phyloP scores from a whole-genome alignment of 306 rosid species.

The Astragalus membranaceus region DNA sequence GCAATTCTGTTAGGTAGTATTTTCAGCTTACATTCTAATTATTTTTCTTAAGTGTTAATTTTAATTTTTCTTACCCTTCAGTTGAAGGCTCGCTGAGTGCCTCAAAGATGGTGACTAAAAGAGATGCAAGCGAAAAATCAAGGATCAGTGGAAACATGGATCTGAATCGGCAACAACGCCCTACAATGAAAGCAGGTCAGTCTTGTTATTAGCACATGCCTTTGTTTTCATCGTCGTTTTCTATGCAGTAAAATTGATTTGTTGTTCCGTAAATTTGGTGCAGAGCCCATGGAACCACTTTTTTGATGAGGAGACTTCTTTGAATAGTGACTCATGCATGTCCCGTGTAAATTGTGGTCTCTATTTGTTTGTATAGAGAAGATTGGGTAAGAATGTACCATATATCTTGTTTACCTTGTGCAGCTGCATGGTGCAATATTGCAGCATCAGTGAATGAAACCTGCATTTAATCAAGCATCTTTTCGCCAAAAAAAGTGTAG shows the following conservation, averaged over 20 bases:
- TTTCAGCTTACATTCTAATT: neutral
- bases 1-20: neutral
- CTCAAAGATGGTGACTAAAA: constrained; percentile 38
- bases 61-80: constrained; percentile 11
- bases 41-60: neutral
- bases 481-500: neutral
- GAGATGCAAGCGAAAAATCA: constrained; percentile 31
- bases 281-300: constrained; percentile 37
- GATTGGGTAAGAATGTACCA: constrained; percentile 9
- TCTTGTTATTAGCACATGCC: neutral
- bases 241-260: constrained; percentile 13
- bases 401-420: neutral
- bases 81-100: constrained; percentile 89
- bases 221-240: neutral
- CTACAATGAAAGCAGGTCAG: constrained; percentile 46
- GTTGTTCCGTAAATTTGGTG: constrained; percentile 11
- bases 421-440: neutral
- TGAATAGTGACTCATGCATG: neutral
- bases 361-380: neutral
- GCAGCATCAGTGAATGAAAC: neutral
- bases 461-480: neutral
- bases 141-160: constrained; percentile 16
- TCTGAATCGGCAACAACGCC: constrained; percentile 19
- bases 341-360: neutral
- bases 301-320: constrained; percentile 21